Evolutionary conservation across 768 basidiomycete species (phyloP).

Genomic region (Lentinula aciculospora): DNA sequence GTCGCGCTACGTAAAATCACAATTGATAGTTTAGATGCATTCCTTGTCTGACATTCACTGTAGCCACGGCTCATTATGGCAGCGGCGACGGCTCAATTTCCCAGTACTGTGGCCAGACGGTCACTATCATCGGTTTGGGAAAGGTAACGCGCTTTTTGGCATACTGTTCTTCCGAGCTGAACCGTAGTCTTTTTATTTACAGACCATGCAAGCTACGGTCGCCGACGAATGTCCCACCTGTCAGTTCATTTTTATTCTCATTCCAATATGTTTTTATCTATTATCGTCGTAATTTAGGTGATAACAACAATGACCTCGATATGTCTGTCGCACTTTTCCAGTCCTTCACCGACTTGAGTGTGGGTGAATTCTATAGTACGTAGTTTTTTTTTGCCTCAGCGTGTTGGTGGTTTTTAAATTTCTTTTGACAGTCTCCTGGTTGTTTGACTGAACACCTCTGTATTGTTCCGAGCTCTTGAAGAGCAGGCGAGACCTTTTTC

Average conservation of each 20-base stretch:
- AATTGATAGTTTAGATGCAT: neutral
- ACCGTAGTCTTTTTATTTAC: neutral
- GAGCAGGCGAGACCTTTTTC: constrained; percentile 8
- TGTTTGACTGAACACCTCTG: neutral
- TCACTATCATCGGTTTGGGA: constrained; percentile 56
- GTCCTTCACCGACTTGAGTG: constrained; percentile 37
- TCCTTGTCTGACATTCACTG: neutral
- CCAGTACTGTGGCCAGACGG: constrained; percentile 56
- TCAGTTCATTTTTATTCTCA: neutral
- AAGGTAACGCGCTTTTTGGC: constrained; percentile 24
- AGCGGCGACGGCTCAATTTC: constrained; percentile 42
- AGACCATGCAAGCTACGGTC: constrained; percentile 55
- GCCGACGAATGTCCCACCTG: constrained; percentile 82
- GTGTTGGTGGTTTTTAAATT: neutral
- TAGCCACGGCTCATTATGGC: constrained; percentile 52
- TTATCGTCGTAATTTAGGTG: constrained; percentile 20
- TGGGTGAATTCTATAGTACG: constrained; percentile 58
- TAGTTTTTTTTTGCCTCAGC: constrained; percentile 13
- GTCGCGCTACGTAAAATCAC: constrained; percentile 54
- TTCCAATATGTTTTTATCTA: neutral
- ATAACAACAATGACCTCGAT: constrained; percentile 62
- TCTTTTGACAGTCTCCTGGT: neutral
- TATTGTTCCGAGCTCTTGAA: neutral
- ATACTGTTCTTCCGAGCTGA: neutral
- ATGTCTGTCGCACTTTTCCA: constrained; percentile 67